Conservation (phyloP, 768 basidiomycete genomes). For the Podaxis sp. region DNA sequence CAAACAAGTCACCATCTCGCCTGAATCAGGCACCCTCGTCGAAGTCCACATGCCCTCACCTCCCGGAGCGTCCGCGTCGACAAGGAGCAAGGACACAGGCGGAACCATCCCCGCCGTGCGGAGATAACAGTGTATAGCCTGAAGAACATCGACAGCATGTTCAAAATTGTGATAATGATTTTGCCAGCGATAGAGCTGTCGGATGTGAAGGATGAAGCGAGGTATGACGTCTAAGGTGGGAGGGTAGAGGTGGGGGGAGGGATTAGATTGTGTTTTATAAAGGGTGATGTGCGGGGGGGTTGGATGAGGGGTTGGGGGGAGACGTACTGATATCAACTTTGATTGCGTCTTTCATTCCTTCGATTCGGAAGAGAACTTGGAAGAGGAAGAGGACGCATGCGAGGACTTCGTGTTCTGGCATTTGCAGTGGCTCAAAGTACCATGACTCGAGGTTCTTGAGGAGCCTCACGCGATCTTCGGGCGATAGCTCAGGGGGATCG, state of each 20-base stretch:
- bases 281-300: no score
- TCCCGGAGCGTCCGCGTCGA: conserved; percentile 28
- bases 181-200: conserved; percentile 82
- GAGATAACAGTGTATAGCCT: conserved; percentile 87
- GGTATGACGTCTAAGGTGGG: conserved; percentile 61
- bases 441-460: conserved; percentile 71
- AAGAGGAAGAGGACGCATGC: conserved; percentile 84
- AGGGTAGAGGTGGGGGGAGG: conserved; percentile 14
- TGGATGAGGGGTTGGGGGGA: conserved; percentile 1
- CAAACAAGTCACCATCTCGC: conserved; percentile 39
- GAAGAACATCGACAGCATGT: conserved; percentile 94
- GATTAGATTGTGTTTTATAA: no score
- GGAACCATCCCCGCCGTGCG: conserved; percentile 78
- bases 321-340: conserved; percentile 56
- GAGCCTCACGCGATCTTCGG: conserved; percentile 52
- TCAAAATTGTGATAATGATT: conserved; percentile 98
- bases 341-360: conserved; percentile 62
- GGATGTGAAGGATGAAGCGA: conserved; percentile 80
- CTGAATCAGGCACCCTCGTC: conserved; percentile 30
- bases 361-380: conserved; percentile 75
- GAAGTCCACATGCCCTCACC: conserved; percentile 33
- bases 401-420: conserved; percentile 78
- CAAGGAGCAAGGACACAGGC: conserved; percentile 59
- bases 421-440: conserved; percentile 86
- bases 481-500: conserved; percentile 42